Conservation (phyloP, 768 basidiomycete genomes). For the Lyophyllum semitale region DNA sequence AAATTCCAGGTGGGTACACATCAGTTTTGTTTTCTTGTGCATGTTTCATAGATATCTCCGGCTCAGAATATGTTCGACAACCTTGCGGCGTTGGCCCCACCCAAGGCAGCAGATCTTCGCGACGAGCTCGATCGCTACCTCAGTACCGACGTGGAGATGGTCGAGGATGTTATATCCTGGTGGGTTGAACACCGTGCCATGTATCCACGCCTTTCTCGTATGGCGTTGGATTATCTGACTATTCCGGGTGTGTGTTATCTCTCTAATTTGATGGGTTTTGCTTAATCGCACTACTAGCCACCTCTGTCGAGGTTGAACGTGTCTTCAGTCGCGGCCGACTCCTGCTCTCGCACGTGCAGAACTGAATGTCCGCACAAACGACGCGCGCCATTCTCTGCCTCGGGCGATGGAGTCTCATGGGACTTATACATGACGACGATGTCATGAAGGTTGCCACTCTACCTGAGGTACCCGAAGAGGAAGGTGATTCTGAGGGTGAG, state of each 20-base stretch:
- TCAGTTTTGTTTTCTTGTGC: background rate
- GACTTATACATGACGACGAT: conserved; percentile 13
- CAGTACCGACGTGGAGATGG: conserved; percentile 21
- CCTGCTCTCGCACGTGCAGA: conserved; percentile 4
- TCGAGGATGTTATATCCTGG: conserved; percentile 26
- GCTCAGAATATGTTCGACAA: background rate
- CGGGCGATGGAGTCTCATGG: conserved; percentile 24
- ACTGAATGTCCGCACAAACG: background rate
- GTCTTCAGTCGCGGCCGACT: conserved; percentile 10
- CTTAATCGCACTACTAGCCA: background rate
- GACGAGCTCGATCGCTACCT: conserved; percentile 33
- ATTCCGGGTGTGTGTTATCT: conserved; percentile 22
- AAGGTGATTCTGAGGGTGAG: conserved; percentile 2
- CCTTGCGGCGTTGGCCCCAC: background rate
- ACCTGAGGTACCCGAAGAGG: conserved; percentile 6
- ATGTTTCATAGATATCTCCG: background rate
- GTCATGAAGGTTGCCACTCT: conserved; percentile 5
- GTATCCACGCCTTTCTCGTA: conserved; percentile 29
- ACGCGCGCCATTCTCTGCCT: conserved; percentile 6
- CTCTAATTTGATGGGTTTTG: background rate
- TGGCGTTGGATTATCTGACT: conserved; percentile 31
- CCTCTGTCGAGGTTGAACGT: conserved; percentile 11
- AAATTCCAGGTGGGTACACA: background rate
- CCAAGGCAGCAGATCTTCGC: background rate
- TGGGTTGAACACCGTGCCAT: conserved; percentile 22